Conservation (phyloP, 2,329 filamentous ascomycete genomes). For the Aspergillus vadensis region DNA sequence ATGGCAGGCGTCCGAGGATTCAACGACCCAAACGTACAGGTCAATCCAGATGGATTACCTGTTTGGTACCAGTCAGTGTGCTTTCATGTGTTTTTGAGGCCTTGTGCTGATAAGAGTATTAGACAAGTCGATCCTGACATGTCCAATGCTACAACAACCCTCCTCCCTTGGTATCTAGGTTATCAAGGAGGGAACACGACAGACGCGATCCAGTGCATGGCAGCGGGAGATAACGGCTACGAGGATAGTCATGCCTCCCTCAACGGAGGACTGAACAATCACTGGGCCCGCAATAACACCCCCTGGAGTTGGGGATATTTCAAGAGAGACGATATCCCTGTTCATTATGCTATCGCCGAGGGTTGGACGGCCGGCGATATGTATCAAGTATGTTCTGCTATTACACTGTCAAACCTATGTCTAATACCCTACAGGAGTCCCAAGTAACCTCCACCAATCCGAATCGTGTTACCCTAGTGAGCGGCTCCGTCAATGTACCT, state of each 20-base stretch:
- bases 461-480: constrained; percentile 55
- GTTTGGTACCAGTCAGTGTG: constrained; percentile 51
- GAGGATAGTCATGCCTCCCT: constrained; percentile 54
- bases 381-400: constrained; percentile 48
- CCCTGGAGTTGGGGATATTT: constrained; percentile 57
- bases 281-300: constrained; percentile 58
- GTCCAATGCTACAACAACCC: constrained; percentile 45
- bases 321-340: constrained; percentile 55
- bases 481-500: constrained; percentile 55
- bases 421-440: constrained; percentile 40
- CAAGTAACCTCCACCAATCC: constrained; percentile 57
- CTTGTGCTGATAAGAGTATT: neutral
- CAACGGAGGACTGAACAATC: constrained; percentile 55
- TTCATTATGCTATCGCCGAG: constrained; percentile 58
- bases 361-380: constrained; percentile 59
- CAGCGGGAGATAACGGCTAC: constrained; percentile 56
- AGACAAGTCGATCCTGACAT: constrained; percentile 43
- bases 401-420: neutral
- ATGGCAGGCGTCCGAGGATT: constrained; percentile 60
- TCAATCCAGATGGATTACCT: constrained; percentile 48
- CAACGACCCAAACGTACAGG: constrained; percentile 58
- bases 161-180: constrained; percentile 59
- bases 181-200: constrained; percentile 55
- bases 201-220: constrained; percentile 58
- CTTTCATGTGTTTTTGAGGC: neutral